Evolutionary conservation across 2,329 filamentous ascomycete genomes (phyloP).

Genomic region (Fusarium sacchari): DNA sequence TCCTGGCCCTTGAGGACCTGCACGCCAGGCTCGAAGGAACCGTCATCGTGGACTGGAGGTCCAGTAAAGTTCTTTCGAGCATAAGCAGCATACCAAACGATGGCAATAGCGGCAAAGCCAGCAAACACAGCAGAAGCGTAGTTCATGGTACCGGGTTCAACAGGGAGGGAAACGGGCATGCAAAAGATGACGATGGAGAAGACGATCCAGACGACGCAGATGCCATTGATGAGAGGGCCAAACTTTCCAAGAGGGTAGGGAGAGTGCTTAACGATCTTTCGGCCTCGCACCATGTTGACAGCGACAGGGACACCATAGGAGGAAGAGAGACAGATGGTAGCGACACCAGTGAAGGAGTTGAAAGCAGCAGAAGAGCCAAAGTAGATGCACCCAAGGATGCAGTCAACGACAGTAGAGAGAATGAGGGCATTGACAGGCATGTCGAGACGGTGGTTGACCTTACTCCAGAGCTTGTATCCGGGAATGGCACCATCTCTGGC

Average conservation of each 20-base stretch:
- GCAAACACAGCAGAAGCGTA: slow-evolving; percentile 74
- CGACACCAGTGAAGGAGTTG: slow-evolving; percentile 82
- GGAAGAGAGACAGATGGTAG: slow-evolving; percentile 79
- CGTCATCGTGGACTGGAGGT: slow-evolving; percentile 48
- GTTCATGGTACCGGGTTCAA: slow-evolving; percentile 68
- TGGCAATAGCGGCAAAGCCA: slow-evolving; percentile 68
- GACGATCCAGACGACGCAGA: slow-evolving; percentile 76
- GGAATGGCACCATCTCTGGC: slow-evolving; percentile 80
- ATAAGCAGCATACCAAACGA: slow-evolving; percentile 71
- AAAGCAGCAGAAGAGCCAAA: slow-evolving; percentile 82
- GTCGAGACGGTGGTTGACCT: slow-evolving; percentile 71
- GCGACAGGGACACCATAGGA: slow-evolving; percentile 82
- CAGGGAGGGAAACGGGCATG: slow-evolving; percentile 73
- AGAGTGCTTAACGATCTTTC: slow-evolving; percentile 72
- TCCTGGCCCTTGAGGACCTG: slow-evolving; percentile 31
- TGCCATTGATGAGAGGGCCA: slow-evolving; percentile 73
- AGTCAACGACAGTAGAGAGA: slow-evolving; percentile 75
- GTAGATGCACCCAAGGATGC: slow-evolving; percentile 79
- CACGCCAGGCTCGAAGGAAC: slow-evolving; percentile 27
- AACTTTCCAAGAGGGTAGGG: slow-evolving; percentile 75
- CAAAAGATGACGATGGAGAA: slow-evolving; percentile 79
- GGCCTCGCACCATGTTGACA: slow-evolving; percentile 73
- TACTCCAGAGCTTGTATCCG: slow-evolving; percentile 72
- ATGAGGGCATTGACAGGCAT: slow-evolving; percentile 77
- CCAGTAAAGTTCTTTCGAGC: slow-evolving; percentile 73